A percentile compares a stretch with the other conserved stretches of the same genome.
phyloP scores from a whole-genome alignment of 768 basidiomycete species.

The Mycena galopus region DNA sequence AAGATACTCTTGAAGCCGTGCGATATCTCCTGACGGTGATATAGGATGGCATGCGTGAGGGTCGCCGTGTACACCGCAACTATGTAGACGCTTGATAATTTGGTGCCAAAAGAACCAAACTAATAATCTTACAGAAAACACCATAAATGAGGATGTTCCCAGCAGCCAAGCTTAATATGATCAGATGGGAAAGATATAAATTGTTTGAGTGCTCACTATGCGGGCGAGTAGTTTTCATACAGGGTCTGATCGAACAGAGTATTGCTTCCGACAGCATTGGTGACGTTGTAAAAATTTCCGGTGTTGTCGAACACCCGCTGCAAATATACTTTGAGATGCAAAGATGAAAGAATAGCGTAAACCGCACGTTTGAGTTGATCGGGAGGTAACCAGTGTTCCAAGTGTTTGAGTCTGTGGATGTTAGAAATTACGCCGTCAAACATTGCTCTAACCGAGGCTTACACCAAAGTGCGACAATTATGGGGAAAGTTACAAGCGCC shows the following conservation, averaged over 20 bases:
- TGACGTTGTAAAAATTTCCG: constrained; percentile 56
- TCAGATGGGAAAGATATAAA: too few relatives aligned
- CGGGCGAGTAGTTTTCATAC: constrained; percentile 54
- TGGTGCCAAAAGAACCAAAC: too few relatives aligned
- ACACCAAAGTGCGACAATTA: constrained; percentile 28
- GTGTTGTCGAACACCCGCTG: constrained; percentile 56
- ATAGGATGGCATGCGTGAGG: constrained; percentile 54
- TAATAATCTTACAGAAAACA: constrained; percentile 39
- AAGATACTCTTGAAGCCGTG: constrained; percentile 39
- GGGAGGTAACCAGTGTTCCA: constrained; percentile 54
- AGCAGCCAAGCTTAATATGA: constrained; percentile 25
- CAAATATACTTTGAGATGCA: not conserved
- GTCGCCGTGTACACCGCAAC: constrained; percentile 48
- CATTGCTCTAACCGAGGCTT: too few relatives aligned
- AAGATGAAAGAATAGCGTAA: too few relatives aligned
- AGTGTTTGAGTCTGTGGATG: too few relatives aligned
- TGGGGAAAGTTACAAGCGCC: constrained; percentile 8
- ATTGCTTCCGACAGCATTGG: constrained; percentile 50
- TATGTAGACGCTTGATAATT: too few relatives aligned
- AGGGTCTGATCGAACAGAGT: constrained; percentile 47
- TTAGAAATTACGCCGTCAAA: too few relatives aligned
- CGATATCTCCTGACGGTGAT: constrained; percentile 57
- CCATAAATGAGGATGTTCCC: constrained; percentile 47
- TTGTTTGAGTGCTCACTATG: constrained; percentile 36
- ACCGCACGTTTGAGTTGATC: constrained; percentile 50